Base-by-base conservation (phyloP, 1,139 yeast genomes). In the Geotrichum histeridarum region DNA sequence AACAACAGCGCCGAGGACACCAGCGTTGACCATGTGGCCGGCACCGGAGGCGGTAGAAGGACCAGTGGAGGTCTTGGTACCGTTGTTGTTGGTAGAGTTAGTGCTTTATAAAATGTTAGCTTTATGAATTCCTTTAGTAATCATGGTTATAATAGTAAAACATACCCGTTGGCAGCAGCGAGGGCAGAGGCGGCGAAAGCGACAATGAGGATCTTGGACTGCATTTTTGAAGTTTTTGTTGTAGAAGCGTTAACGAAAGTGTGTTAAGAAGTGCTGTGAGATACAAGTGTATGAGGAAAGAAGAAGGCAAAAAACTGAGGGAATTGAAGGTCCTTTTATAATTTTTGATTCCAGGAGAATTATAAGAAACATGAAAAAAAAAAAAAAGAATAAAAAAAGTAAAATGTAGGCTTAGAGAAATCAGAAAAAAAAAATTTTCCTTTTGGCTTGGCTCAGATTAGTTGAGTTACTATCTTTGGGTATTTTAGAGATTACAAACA, bases 1-100 rank as follows among this genome's bases (percentile, higher is more conserved):
- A 62, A 82, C 82, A 68, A 82, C 85, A 69, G 86, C 87, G 74
- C 86, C 87, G 70, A 82, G 77, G 67, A 79, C 77, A 74, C 83
- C 84, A 65, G 83, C 83, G 72, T 76, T 75, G 67, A 75, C 71
- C 58, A 78, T 75, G 75, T 79, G 76, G 67, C 73, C 77, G 63
- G 81, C 81, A 65, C 81, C 81, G 73, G 79, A 81, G 64, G 77
- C 73, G 55, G 77, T 71, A 59, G 59, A 65, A 51, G 69, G 63
- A 49, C 71, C 61, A 61, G 73, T 63, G 32, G 42, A 69, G 59
- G 73, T 63, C 55, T 66, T 69, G 59, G 71, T 65, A 48, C 71
- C 63, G 58, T 67, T 74, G 55, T 22, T 22, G 48, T 62, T 44
- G 59, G 8, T 53, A 42, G 60, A 51, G 53, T 46, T 45, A 56